Percentiles rank a stretch among this genome's conserved stretches.
Conservation (phyloP, 306 rosid genomes). For the Lathyrus oleraceus region DNA sequence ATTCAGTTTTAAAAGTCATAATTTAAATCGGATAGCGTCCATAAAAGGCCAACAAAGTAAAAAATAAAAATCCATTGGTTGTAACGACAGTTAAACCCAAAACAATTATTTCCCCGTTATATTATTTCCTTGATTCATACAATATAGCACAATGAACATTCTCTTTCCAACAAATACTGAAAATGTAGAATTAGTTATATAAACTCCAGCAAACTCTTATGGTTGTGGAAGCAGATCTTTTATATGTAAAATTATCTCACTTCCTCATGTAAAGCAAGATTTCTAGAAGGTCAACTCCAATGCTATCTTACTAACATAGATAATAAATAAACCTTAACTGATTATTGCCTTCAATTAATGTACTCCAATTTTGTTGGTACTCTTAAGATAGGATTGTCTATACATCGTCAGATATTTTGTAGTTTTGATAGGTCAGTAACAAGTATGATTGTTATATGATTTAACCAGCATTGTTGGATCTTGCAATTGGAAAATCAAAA, state of each 20-base stretch:
- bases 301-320: background rate
- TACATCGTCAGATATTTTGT: conserved; percentile 24
- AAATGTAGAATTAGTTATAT: conserved; percentile 1
- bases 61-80: conserved; percentile 7
- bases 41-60: conserved; percentile 32
- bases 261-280: conserved; percentile 26
- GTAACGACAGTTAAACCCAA: conserved; percentile 10
- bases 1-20: conserved; percentile 38
- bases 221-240: conserved; percentile 23
- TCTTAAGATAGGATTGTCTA: conserved; percentile 21
- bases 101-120: background rate
- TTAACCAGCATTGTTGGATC: conserved; percentile 5
- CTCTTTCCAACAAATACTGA: conserved; percentile 22
- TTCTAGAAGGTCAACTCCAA: conserved; percentile 20
- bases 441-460: conserved; percentile 12
- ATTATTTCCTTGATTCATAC: conserved; percentile 1
- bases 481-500: conserved; percentile 29
- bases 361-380: background rate
- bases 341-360: conserved; percentile 24
- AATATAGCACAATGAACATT: conserved; percentile 23
- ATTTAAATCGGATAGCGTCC: conserved; percentile 23
- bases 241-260: conserved; percentile 14
- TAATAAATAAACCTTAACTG: conserved; percentile 17
- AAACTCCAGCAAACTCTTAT: background rate
- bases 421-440: conserved; percentile 15